phyloP scores from a whole-genome alignment of 805 yeast species.

The Pichia kluyveri region DNA sequence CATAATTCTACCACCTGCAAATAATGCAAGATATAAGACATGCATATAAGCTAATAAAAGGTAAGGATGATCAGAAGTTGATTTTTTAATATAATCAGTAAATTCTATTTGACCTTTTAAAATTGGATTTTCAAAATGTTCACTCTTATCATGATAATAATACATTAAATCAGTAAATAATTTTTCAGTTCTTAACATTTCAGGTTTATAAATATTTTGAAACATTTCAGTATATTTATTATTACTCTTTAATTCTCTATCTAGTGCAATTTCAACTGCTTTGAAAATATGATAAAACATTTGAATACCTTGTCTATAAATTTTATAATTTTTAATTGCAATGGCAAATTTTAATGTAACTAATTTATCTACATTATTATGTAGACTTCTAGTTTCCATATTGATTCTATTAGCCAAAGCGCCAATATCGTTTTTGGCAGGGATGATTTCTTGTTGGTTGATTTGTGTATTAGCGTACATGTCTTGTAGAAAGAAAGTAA shows the following conservation, averaged over 20 bases:
- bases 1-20: constrained; percentile 79
- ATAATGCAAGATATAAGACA: constrained; percentile 74
- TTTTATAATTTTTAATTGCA: constrained; percentile 65
- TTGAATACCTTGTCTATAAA: constrained; percentile 76
- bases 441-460: constrained; percentile 48
- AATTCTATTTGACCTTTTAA: constrained; percentile 55
- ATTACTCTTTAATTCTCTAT: constrained; percentile 34
- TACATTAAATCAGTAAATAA: constrained; percentile 57
- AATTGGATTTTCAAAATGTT: constrained; percentile 49
- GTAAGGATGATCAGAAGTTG: constrained; percentile 56
- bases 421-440: constrained; percentile 71
- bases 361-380: constrained; percentile 59
- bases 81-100: constrained; percentile 46
- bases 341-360: constrained; percentile 64
- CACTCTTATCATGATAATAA: constrained; percentile 47
- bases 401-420: constrained; percentile 81
- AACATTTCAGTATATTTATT: constrained; percentile 39
- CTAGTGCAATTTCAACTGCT: constrained; percentile 48
- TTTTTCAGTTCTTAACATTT: constrained; percentile 50
- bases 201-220: constrained; percentile 58
- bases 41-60: constrained; percentile 73
- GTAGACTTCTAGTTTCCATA: constrained; percentile 52
- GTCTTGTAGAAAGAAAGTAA: no score
- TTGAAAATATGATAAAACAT: constrained; percentile 61
- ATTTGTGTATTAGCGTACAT: constrained; percentile 7